Evolutionary conservation across 768 basidiomycete species (phyloP), one percentile per base, ranked within the genome.

Genomic region (Boletus fagicola): DNA sequence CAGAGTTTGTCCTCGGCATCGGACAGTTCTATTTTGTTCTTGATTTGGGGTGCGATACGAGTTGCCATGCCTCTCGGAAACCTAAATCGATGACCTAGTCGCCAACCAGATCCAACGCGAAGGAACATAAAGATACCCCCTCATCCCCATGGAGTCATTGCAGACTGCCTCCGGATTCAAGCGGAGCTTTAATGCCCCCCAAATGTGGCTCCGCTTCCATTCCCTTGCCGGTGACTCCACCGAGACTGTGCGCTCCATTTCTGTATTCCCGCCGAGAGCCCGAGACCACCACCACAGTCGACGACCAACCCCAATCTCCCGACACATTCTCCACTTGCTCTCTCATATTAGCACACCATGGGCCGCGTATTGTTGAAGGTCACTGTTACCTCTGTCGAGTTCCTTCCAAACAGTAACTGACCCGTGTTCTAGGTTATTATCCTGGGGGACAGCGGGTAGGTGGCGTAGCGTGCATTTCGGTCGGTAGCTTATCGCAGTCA

Each of bases 371-470:
- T 93, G 59, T 82, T 94, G 72, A 93, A 93, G 85, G 91, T 90
- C 47, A 35, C 70, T 64, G 36, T 42, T 24, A 30, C 51, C n/a
- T 39, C 24, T 26, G 28, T 44, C 12, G 26, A 53, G 38, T 40
- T 42, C 24, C n/a, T 39, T 28, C 8, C 24, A 43, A 28, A 51
- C 48, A 57, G 45, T 50, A 42, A 10, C 59, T 68, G 30, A 69
- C 51, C 11, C 35, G 40, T 16, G 8, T 8, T 49, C 18, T 66
- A 98, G 96, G 95, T 97, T 73, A 98, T 98, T 77, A 98, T 99
- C 74, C 87, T 98, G 60, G 96, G 96, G 65, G 97, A 98, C 82
- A 94, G 92, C 75, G 92, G 92, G 92, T 93, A 70, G 60, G 91
- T 63, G 42, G 46, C 47, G 15, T 16, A 26, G 52, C 31, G 49